These are phyloP conservation scores for Diplodia mutila DNA, from an alignment of 2,329 filamentous ascomycete species.

Conservation along the genomic window DNA sequence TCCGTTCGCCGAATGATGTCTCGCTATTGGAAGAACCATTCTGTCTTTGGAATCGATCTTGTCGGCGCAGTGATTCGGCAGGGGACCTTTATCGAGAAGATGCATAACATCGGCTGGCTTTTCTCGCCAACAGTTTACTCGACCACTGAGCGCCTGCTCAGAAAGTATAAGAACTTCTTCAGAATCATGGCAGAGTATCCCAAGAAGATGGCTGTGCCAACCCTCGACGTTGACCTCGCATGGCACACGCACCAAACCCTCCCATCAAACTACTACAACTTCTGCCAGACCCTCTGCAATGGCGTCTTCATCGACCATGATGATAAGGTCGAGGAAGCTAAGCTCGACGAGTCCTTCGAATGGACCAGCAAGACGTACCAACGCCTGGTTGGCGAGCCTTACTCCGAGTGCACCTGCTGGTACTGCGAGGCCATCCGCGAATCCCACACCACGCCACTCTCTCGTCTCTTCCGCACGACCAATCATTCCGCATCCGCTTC, in stretches of 20 bases:
- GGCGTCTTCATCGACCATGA: slow-evolving; percentile 73
- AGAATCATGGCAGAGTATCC: slow-evolving; percentile 42
- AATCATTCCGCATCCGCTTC: slow-evolving; percentile 46
- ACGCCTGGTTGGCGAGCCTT: slow-evolving; percentile 65
- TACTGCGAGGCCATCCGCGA: slow-evolving; percentile 76
- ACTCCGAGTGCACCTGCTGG: slow-evolving; percentile 80
- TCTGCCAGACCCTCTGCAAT: slow-evolving; percentile 48
- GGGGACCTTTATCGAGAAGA: slow-evolving; percentile 70
- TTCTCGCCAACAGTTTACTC: slow-evolving; percentile 67
- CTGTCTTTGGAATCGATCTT: slow-evolving; percentile 67
- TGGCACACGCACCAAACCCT: slow-evolving; percentile 81
- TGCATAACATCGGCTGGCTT: slow-evolving; percentile 77
- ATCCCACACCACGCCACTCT: slow-evolving; percentile 55
- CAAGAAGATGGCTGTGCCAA: slow-evolving; percentile 60
- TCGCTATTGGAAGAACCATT: slow-evolving; percentile 70
- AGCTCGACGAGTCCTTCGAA: slow-evolving; percentile 67
- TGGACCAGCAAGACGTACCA: slow-evolving; percentile 75
- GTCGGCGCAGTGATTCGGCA: slow-evolving; percentile 68
- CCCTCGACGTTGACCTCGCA: slow-evolving; percentile 73
- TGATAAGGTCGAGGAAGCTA: slow-evolving; percentile 75
- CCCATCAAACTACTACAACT: slow-evolving; percentile 65
- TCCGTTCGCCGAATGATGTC: slow-evolving; percentile 69
- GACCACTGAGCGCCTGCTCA: slow-evolving; percentile 67
- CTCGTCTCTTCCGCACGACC: slow-evolving; percentile 52
- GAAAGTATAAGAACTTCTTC: slow-evolving; percentile 69